Conservation (phyloP, 176 grass and related monocot species). For the Zea mays region DNA sequence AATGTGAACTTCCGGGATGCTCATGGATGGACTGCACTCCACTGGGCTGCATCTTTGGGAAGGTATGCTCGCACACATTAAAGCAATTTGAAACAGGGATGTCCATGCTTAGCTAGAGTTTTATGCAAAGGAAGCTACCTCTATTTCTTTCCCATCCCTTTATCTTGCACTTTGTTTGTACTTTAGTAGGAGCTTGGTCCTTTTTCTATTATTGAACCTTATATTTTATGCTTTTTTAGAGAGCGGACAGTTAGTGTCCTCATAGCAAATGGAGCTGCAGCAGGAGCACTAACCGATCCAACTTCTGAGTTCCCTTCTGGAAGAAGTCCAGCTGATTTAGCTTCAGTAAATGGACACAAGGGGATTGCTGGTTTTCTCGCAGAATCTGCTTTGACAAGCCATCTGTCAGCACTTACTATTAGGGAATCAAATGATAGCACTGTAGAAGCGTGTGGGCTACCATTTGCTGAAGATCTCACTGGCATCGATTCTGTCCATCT, state of each 20-base stretch:
- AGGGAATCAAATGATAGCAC: conserved; percentile 53
- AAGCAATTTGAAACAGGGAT: conserved; percentile 13
- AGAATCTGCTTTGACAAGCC: conserved; percentile 78
- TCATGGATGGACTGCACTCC: conserved; percentile 89
- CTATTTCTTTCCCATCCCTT: conserved; percentile 11
- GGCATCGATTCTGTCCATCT: conserved; percentile 36
- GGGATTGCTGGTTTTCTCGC: conserved; percentile 91
- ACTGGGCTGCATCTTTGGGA: conserved; percentile 78
- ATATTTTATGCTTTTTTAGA: conserved; percentile 51
- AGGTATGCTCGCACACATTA: conserved; percentile 43
- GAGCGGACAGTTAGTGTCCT: conserved; percentile 62
- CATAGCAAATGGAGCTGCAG: conserved; percentile 61
- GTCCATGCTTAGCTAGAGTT: conserved; percentile 15
- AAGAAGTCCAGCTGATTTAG: conserved; percentile 87
- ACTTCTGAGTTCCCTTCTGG: conserved; percentile 68
- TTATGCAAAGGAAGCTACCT: conserved; percentile 5
- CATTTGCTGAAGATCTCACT: conserved; percentile 31
- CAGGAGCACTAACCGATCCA: conserved; percentile 77
- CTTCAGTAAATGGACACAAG: conserved; percentile 85
- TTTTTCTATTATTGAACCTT: conserved; percentile 17
- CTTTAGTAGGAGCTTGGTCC: conserved; percentile 8
- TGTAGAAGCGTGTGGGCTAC: conserved; percentile 31
- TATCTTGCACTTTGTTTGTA: conserved; percentile 14
- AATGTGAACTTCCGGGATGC: conserved; percentile 87
- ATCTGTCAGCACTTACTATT: conserved; percentile 64